These are phyloP conservation scores for Senna siamea DNA, from an alignment of 306 rosid genomes.

Conservation along the genomic window DNA sequence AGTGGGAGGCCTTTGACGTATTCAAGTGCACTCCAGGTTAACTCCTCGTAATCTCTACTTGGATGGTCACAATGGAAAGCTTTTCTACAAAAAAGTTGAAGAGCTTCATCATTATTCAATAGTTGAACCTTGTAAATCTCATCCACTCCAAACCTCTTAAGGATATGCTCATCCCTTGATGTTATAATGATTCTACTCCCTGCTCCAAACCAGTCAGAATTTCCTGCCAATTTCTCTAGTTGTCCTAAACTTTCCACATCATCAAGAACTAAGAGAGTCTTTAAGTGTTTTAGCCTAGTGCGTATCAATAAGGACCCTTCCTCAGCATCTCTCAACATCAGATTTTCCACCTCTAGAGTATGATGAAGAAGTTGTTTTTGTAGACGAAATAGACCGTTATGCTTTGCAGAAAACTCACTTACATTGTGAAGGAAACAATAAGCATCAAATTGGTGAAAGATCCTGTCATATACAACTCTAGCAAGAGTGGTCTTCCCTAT, in stretches of 20 bases:
- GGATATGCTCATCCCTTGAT: slow-evolving; percentile 25
- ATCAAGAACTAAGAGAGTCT: slow-evolving; percentile 15
- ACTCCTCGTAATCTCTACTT: neutral
- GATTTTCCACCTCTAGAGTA: neutral
- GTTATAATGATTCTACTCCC: slow-evolving; percentile 36
- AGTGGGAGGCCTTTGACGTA: slow-evolving; percentile 29
- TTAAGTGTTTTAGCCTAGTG: neutral
- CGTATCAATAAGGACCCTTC: neutral
- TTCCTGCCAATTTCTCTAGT: neutral
- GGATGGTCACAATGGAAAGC: neutral
- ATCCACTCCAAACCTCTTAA: slow-evolving; percentile 3
- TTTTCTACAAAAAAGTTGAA: slow-evolving; percentile 26
- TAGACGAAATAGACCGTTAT: neutral
- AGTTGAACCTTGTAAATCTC: neutral
- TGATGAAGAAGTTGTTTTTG: slow-evolving; percentile 24
- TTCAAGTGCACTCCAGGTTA: neutral
- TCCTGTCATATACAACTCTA: neutral
- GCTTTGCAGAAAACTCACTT: neutral
- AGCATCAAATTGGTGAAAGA: neutral
- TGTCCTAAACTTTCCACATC: slow-evolving; percentile 7
- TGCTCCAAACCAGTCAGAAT: neutral
- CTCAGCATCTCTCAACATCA: neutral
- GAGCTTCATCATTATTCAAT: neutral
- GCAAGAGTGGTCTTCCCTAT: slow-evolving; percentile 35
- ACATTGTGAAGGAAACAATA: neutral